Base-by-base conservation (phyloP, 2,329 filamentous ascomycete genomes). In the Moelleriella libera region DNA sequence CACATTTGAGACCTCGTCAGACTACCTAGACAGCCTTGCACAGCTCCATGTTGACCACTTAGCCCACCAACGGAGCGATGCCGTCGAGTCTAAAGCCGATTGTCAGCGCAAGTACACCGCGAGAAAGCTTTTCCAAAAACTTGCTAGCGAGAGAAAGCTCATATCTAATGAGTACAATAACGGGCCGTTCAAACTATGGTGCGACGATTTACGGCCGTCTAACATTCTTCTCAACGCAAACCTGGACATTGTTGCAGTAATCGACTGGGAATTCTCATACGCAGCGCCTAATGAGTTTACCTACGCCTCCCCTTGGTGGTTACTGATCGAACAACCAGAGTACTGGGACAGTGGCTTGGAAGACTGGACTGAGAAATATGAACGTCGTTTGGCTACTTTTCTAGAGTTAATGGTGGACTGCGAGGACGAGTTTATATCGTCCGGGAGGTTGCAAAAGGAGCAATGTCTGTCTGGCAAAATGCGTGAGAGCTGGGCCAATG, bases 261-360 rank as follows among this genome's bases (percentile, higher is more conserved):
- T 71, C 5, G 65, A 69, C 49, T 69, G 64, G 64, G 67, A 70
- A 53, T 65, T 62, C 48, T 50, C 61, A 0, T 66, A 67, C 47
- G 56, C 48, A 2, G 64, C 54, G 0, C 63, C 64, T 0, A 48
- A 56, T 29, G 57, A 66, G 43, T 67, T 65, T 41, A 45, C 41
- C 6, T 54, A 58, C 42, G 60, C 63, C 45, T 59, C 63, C 5
- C 65, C 65, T 1, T 67, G 62, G 63, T 68, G 63, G 65, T 52
- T 69, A 3, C 55, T 68, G 0, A 49, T 68, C 2, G 47, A 61
- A 28, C 43, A 45, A 10, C 56, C 59, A 0, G 63, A 68, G 41
- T 37, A 37, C 32, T 37, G 32, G 32, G 32, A 37, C 32, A 37
- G 12, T 37, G 32, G 32, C 32, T 37, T 37, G 32, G 32, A 37